Percentiles rank a stretch among this genome's conserved stretches.
Evolutionary conservation across 306 rosid genomes (phyloP).

Genomic region (Prinsepia uniflora): DNA sequence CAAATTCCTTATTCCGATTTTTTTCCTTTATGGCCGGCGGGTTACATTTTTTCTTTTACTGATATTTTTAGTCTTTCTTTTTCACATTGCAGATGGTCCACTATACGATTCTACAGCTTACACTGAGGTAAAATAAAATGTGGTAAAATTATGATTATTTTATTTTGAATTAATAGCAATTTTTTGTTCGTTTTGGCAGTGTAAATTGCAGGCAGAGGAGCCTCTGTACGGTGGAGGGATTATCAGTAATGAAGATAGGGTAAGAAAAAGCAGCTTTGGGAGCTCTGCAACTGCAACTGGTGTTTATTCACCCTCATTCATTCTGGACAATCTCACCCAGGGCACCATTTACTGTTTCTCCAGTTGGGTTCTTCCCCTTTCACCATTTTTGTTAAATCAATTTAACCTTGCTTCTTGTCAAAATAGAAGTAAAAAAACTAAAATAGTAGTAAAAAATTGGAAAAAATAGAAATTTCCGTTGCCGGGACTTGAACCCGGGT

Average conservation of each 20-base stretch:
- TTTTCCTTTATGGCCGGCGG: too few relatives aligned
- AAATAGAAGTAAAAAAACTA: too few relatives aligned
- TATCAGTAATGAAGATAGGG: conserved; percentile 22
- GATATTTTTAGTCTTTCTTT: not conserved
- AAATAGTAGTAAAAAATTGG: not conserved
- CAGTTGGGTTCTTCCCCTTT: conserved; percentile 33
- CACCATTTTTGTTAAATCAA: not conserved
- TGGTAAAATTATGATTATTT: not conserved
- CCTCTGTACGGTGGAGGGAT: conserved; percentile 75
- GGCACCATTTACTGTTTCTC: conserved; percentile 62
- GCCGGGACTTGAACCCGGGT: conserved; percentile 89
- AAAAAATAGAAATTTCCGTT: conserved; percentile 38
- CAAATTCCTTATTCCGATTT: too few relatives aligned
- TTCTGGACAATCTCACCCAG: conserved; percentile 48
- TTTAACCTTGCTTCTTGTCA: not conserved
- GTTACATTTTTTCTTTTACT: too few relatives aligned
- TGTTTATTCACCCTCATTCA: conserved; percentile 38
- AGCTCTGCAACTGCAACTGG: conserved; percentile 1
- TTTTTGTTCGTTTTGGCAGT: conserved; percentile 34
- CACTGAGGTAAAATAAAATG: conserved; percentile 47
- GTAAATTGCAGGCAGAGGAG: conserved; percentile 53
- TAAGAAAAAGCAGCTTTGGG: conserved; percentile 1
- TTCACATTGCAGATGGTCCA: conserved; percentile 73
- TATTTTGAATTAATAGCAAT: not conserved
- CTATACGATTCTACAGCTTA: conserved; percentile 74